Conservation (phyloP, 1,284 basidiomycete genomes). For the Coniferiporia sulphurascens region DNA sequence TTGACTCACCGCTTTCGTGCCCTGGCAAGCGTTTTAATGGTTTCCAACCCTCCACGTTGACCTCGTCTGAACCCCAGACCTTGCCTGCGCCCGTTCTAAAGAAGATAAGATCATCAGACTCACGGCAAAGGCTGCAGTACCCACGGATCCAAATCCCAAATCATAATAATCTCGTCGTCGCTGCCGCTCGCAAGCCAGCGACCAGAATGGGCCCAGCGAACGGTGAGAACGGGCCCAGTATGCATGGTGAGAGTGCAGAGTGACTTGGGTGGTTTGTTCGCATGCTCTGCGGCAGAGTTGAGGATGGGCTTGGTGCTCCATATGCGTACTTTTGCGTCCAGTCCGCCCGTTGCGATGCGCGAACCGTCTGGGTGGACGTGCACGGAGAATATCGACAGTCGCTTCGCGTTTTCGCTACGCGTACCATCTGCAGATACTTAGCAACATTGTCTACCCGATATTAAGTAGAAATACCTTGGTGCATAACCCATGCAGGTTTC, state of each 20-base stretch:
- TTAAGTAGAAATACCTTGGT: slow-evolving; percentile 43
- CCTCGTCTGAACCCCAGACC: slow-evolving; percentile 88
- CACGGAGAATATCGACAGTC: slow-evolving; percentile 86
- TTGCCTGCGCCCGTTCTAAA: slow-evolving; percentile 72
- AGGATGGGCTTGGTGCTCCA: slow-evolving; percentile 96
- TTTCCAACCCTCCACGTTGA: slow-evolving; percentile 98
- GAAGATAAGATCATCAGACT: neutral
- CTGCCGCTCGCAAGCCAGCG: slow-evolving; percentile 94
- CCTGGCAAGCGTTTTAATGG: slow-evolving; percentile 87
- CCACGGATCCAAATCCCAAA: slow-evolving; percentile 96
- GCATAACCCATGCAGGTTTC: slow-evolving; percentile 73
- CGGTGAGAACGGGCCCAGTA: slow-evolving; percentile 88
- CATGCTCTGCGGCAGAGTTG: slow-evolving; percentile 64
- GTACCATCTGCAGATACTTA: slow-evolving; percentile 9
- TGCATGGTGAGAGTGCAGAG: slow-evolving; percentile 92
- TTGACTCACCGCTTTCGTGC: slow-evolving; percentile 77
- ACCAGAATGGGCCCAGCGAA: slow-evolving; percentile 96
- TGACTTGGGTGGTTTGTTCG: slow-evolving; percentile 77
- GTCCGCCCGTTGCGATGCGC: slow-evolving; percentile 91
- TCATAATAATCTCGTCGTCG: slow-evolving; percentile 92
- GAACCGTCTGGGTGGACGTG: slow-evolving; percentile 95
- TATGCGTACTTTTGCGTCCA: slow-evolving; percentile 94
- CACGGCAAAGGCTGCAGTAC: slow-evolving; percentile 29
- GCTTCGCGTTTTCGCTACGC: slow-evolving; percentile 47
- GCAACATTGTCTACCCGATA: slow-evolving; percentile 16